Base-by-base conservation (phyloP, 1,284 basidiomycete species). In the Agaricales sp. region DNA sequence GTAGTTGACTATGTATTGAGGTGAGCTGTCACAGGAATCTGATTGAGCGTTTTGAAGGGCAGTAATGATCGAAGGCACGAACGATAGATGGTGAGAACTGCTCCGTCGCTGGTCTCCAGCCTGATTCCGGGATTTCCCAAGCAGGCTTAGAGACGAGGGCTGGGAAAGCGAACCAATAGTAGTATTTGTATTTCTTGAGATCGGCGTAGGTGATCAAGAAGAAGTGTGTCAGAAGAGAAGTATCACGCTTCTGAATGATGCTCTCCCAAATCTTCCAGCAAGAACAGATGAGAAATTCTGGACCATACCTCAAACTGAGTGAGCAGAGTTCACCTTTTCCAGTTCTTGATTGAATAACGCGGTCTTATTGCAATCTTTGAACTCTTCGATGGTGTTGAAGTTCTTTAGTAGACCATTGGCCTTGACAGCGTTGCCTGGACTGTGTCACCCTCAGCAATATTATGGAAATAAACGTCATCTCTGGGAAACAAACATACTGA, bases 111-210 rank as follows among this genome's bases (percentile, higher is more conserved):
- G 56, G 50, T 43, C 61, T 63, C 82, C 82, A 84, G 3, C 74
- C 74, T 2, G 70, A 65, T 14, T 70, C 72, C 37, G 70, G 67
- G 51, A 92, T 76, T 66, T 92, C 81, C 92, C 92, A 96, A 0
- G 82, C 78, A 2, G 92, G 92, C 56, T 89, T 90, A 13, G 87
- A 74, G 0, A 87, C 80, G 51, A 98, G 81, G 0, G 92, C 92
- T 0, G 96, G 96, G 64, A 97, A 96, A 0, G 89, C 89, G 59
- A 97, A 97, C 94, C 95, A 98, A 67, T 99, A 97, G 62, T 87
- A 93, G 64, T 92, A 98, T 55, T 87, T 87, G 71, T 95, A 98
- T 66, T 95, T 97, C 73, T 99, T 99, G 52, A 99, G 81, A 64
- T 99, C 96, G 0, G 96, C 90, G 59, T 87, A 99, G 0, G 92